phyloP scores from a whole-genome alignment of 306 rosid genomes.

The Oemleria cerasiformis region DNA sequence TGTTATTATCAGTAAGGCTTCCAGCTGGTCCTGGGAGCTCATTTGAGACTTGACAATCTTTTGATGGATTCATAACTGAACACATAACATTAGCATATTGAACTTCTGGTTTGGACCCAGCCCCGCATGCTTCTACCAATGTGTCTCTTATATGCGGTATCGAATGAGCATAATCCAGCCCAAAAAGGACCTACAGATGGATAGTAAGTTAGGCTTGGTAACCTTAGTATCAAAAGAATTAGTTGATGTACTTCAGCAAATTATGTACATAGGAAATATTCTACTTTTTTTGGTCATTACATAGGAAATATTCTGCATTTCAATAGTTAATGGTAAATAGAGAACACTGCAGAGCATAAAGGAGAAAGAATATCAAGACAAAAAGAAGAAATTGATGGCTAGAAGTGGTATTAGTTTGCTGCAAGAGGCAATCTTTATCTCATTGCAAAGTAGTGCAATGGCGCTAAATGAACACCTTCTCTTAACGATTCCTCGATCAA shows the following conservation, averaged over 20 bases:
- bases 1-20: constrained; percentile 23
- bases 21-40: constrained; percentile 31
- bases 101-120: constrained; percentile 34
- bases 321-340: neutral
- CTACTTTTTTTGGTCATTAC: neutral
- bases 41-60: constrained; percentile 31
- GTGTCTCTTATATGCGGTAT: constrained; percentile 43
- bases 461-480: neutral
- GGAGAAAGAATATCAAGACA: neutral
- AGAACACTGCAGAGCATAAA: neutral
- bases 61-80: constrained; percentile 58
- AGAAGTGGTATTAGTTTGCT: neutral
- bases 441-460: neutral
- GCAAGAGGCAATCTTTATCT: neutral
- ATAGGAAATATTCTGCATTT: neutral
- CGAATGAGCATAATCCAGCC: constrained; percentile 69
- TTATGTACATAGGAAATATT: neutral
- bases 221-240: neutral
- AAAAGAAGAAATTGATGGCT: neutral
- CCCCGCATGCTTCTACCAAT: constrained; percentile 32
- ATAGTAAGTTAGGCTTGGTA: constrained; percentile 6
- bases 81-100: constrained; percentile 61
- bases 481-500: neutral
- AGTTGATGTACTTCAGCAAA: neutral
- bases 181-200: constrained; percentile 71